Evolutionary conservation across 495 filamentous ascomycete species (phyloP).

Genomic region (Xylaria cubensis): DNA sequence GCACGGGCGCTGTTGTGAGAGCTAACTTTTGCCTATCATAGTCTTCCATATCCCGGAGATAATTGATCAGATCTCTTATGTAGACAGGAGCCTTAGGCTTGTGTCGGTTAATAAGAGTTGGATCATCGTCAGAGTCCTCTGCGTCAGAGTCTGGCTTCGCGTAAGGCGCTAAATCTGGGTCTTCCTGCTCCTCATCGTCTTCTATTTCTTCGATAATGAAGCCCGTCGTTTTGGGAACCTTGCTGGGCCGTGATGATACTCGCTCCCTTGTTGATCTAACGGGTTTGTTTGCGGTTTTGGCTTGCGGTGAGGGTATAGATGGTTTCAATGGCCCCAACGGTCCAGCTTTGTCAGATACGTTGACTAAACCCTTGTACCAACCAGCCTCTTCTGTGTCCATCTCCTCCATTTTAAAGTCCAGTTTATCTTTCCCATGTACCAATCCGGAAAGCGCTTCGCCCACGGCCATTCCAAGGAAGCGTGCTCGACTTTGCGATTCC

Average conservation of each 20-base stretch:
- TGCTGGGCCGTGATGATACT: slow-evolving; percentile 33
- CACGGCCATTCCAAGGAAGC: slow-evolving; percentile 89
- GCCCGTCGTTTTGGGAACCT: slow-evolving; percentile 39
- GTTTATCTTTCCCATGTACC: slow-evolving; percentile 72
- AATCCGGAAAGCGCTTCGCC: slow-evolving; percentile 82
- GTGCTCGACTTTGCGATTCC: slow-evolving; percentile 72
- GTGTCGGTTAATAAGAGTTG: slow-evolving; percentile 80
- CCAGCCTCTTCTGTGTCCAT: slow-evolving; percentile 71
- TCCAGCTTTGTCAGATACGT: slow-evolving; percentile 69
- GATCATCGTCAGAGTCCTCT: slow-evolving; percentile 90
- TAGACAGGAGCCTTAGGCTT: slow-evolving; percentile 90
- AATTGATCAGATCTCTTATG: slow-evolving; percentile 81
- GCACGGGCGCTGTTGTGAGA: slow-evolving; percentile 71
- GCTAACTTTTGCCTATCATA: slow-evolving; percentile 85
- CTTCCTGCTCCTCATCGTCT: slow-evolving; percentile 62
- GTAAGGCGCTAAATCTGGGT: slow-evolving; percentile 81
- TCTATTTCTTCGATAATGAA: slow-evolving; percentile 74
- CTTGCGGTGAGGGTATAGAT: slow-evolving; percentile 21
- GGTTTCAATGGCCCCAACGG: slow-evolving; percentile 50
- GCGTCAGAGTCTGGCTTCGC: slow-evolving; percentile 91
- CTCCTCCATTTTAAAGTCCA: slow-evolving; percentile 87
- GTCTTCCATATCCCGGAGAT: slow-evolving; percentile 80
- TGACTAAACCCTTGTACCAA: slow-evolving; percentile 76
- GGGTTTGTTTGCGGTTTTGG: slow-evolving; percentile 27
- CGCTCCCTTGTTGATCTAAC: slow-evolving; percentile 33